A percentile compares a stretch with the other conserved stretches of the same genome.
phyloP scores from a whole-genome alignment of 192 early-diverging fungal genomes.

The Coemansia sp. region DNA sequence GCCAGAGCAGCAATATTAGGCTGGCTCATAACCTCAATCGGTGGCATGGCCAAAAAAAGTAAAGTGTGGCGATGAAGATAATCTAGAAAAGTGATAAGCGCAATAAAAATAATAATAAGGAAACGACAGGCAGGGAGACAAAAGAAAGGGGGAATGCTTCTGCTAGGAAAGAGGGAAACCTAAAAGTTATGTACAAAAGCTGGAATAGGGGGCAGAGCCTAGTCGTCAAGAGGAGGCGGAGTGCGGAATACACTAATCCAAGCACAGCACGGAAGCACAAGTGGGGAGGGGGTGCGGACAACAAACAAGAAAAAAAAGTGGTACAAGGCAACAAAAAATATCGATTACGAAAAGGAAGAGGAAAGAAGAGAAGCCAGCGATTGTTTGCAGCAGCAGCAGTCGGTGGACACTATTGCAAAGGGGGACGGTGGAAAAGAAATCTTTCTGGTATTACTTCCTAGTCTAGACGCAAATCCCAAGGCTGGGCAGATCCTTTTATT shows the following conservation, averaged over 20 bases:
- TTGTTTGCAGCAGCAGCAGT: not conserved
- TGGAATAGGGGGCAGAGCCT: not conserved
- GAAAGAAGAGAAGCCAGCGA: not conserved
- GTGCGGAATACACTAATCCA: not conserved
- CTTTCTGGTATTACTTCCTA: not conserved
- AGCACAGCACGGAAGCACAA: not conserved
- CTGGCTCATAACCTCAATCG: slow-evolving; percentile 16
- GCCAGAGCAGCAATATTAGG: not conserved
- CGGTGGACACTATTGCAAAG: not conserved
- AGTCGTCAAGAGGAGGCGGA: not conserved
- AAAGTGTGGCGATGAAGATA: slow-evolving; percentile 3
- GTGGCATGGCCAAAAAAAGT: slow-evolving; percentile 12
- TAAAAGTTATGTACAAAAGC: slow-evolving; percentile 2
- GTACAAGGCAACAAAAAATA: slow-evolving; percentile 1
- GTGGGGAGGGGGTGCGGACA: not conserved
- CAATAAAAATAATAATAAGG: not conserved
- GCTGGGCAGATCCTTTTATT: not conserved
- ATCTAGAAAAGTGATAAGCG: not conserved
- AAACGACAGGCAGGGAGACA: not conserved
- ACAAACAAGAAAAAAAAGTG: slow-evolving; percentile 3
- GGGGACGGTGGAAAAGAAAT: not conserved
- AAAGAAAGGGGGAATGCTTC: not conserved
- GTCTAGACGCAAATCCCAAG: not conserved
- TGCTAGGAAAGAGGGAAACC: not conserved
- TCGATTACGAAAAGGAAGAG: not conserved